phyloP scores from a whole-genome alignment of 495 filamentous ascomycete genomes.

The Chaetomidium leptoderma region DNA sequence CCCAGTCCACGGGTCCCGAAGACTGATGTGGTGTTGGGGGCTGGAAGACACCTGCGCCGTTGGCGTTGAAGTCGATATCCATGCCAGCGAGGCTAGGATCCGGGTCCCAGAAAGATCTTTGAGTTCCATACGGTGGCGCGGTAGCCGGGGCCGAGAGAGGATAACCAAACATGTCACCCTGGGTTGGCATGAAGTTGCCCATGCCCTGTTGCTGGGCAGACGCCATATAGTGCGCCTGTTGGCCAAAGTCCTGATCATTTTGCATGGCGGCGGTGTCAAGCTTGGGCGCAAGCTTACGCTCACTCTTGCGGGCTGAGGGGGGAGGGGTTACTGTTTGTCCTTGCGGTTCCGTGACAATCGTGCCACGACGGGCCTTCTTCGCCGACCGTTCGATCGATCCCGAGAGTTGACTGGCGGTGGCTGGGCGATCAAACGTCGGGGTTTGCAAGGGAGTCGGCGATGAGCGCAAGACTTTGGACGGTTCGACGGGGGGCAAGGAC shows the following conservation, averaged over 20 bases:
- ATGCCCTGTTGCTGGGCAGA: conserved; percentile 41
- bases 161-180: conserved; percentile 57
- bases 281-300: conserved; percentile 51
- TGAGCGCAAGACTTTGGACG: conserved; percentile 52
- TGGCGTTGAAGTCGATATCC: conserved; percentile 52
- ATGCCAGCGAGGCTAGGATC: conserved; percentile 50
- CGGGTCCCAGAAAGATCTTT: conserved; percentile 73
- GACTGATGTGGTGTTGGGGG: conserved; percentile 34
- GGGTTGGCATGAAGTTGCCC: conserved; percentile 34
- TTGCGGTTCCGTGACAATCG: conserved; percentile 31
- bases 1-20: conserved; percentile 50
- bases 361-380: conserved; percentile 42
- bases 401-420: conserved; percentile 21
- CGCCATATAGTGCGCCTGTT: conserved; percentile 40
- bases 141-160: conserved; percentile 65
- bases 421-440: conserved; percentile 28
- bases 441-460: conserved; percentile 49
- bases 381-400: conserved; percentile 28
- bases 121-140: conserved; percentile 61
- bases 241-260: conserved; percentile 46
- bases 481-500: conserved; percentile 54
- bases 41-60: conserved; percentile 35
- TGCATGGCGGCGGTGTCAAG: conserved; percentile 48
- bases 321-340: conserved; percentile 51
- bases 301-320: conserved; percentile 47